These are phyloP conservation scores for Pyrus hybrid DNA, from an alignment of 331 rosid genomes.

Conservation along the genomic window DNA sequence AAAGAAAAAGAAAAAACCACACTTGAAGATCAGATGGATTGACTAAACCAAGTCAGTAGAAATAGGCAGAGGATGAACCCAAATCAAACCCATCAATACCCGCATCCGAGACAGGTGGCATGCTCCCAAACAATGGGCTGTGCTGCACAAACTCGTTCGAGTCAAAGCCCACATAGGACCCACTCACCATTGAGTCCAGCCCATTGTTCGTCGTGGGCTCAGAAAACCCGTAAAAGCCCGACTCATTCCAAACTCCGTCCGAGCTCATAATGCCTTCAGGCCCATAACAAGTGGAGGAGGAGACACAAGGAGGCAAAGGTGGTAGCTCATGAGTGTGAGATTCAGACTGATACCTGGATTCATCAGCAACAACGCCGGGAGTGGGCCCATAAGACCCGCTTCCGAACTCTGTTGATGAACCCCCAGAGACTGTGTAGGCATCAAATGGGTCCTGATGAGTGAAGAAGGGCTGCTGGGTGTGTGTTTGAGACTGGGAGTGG, in stretches of 20 bases:
- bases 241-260: slow-evolving; percentile 3
- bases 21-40: neutral
- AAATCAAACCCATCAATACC: slow-evolving; percentile 18
- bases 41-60: neutral
- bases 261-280: slow-evolving; percentile 7
- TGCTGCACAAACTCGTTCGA: slow-evolving; percentile 18
- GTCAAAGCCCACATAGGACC: slow-evolving; percentile 20
- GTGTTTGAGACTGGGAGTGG: neutral
- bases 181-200: slow-evolving; percentile 1
- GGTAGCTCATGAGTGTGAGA: slow-evolving; percentile 23
- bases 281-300: slow-evolving; percentile 21
- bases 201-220: neutral
- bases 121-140: slow-evolving; percentile 21
- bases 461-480: slow-evolving; percentile 9
- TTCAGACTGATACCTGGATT: neutral
- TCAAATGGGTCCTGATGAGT: slow-evolving; percentile 33
- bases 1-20: neutral
- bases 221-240: slow-evolving; percentile 1
- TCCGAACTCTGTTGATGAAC: slow-evolving; percentile 1
- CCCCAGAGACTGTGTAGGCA: slow-evolving; percentile 11
- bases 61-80: slow-evolving; percentile 28
- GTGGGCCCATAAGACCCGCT: slow-evolving; percentile 9
- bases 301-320: slow-evolving; percentile 35
- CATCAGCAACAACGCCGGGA: slow-evolving; percentile 10
- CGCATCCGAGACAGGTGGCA: slow-evolving; percentile 16